Evolutionary conservation across 192 early-diverging fungal species (phyloP).

Genomic region (Coemansia sp.): DNA sequence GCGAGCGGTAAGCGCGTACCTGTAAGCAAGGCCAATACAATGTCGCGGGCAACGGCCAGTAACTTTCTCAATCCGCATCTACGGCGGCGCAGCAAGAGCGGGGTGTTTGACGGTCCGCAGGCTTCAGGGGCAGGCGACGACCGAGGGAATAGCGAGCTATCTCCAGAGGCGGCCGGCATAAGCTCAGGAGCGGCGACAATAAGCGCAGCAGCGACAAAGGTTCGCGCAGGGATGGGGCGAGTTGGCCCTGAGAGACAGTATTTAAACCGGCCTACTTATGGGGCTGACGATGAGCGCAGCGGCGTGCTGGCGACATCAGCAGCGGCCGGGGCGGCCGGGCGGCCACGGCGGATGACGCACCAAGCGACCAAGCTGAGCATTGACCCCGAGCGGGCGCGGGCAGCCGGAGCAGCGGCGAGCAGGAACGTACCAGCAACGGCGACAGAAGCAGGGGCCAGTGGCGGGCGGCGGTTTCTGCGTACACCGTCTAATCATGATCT

Average conservation of each 20-base stretch:
- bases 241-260: conserved; percentile 24
- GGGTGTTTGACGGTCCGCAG: conserved; percentile 40
- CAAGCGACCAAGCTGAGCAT: conserved; percentile 49
- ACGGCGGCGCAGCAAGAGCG: conserved; percentile 47
- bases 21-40: conserved; percentile 19
- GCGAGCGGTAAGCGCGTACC: neutral
- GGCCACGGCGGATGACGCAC: conserved; percentile 53
- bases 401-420: conserved; percentile 10
- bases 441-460: conserved; percentile 23
- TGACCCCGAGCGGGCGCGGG: conserved; percentile 43
- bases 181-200: conserved; percentile 38
- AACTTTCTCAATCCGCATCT: conserved; percentile 53
- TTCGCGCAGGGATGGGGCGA: conserved; percentile 22
- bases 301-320: conserved; percentile 39
- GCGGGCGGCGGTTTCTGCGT: conserved; percentile 31
- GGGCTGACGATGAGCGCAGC: conserved; percentile 8
- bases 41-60: conserved; percentile 54
- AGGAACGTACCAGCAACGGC: conserved; percentile 39
- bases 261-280: conserved; percentile 22
- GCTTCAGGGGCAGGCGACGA: conserved; percentile 12
- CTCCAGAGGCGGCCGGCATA: conserved; percentile 2
- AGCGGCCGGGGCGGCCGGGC: conserved; percentile 47
- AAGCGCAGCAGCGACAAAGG: conserved; percentile 35
- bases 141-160: neutral
- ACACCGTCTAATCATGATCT: conserved; percentile 28